phyloP scores from a whole-genome alignment of 257 asterid species.

The Solanum rostratum region DNA sequence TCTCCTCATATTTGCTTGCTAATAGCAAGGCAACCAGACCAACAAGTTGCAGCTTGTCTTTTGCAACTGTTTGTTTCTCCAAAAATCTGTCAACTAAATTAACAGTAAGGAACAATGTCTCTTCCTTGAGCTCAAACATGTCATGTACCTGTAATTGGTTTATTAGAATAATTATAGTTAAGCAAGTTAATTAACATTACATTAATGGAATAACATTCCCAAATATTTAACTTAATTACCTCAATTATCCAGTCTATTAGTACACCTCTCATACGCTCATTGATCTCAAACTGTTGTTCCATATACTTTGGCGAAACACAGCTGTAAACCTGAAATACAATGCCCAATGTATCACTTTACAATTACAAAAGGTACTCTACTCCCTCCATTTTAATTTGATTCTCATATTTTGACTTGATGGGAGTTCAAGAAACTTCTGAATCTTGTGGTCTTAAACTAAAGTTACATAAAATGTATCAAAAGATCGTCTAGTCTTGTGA shows the following conservation, averaged over 20 bases:
- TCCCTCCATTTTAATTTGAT: no score
- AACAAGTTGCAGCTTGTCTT: slow-evolving; percentile 81
- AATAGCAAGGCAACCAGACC: slow-evolving; percentile 81
- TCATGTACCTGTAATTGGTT: slow-evolving; percentile 55
- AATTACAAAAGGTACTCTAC: no score
- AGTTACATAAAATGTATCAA: no score
- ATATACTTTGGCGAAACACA: slow-evolving; percentile 74
- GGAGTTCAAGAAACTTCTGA: no score
- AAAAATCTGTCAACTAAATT: slow-evolving; percentile 70
- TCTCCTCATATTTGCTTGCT: slow-evolving; percentile 91
- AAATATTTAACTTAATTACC: slow-evolving; percentile 21
- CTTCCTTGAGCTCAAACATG: slow-evolving; percentile 76
- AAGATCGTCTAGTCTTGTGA: no score
- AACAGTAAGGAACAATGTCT: slow-evolving; percentile 66
- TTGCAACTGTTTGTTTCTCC: slow-evolving; percentile 60
- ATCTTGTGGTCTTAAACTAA: neutral
- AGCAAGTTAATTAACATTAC: neutral
- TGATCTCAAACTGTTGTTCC: slow-evolving; percentile 64
- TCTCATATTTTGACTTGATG: no score
- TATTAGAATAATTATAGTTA: neutral
- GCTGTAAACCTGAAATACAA: slow-evolving; percentile 39
- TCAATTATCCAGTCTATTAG: slow-evolving; percentile 90
- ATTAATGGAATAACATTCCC: neutral
- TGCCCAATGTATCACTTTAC: neutral
- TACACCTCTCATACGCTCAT: slow-evolving; percentile 68